Evolutionary conservation across 2,329 filamentous ascomycete genomes (phyloP).

Genomic region (Cladophialophora yegresii): DNA sequence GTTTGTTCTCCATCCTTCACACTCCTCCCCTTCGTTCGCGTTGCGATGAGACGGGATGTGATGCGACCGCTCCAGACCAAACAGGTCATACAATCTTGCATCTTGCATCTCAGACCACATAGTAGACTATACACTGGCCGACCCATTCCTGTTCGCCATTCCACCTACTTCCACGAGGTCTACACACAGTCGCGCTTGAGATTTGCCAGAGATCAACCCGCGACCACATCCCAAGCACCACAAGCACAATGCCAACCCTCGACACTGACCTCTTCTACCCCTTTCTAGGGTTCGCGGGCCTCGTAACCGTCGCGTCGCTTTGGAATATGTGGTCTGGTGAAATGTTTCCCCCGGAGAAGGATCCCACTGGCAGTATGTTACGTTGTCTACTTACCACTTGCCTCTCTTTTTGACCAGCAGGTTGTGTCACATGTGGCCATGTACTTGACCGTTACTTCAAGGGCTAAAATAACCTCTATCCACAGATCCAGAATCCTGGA

Average conservation of each 20-base stretch:
- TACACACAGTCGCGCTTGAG: too few relatives aligned
- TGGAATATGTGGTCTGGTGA: constrained; percentile 86
- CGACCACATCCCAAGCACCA: not conserved
- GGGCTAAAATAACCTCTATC: not conserved
- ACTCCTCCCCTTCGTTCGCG: not conserved
- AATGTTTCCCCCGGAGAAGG: constrained; percentile 72
- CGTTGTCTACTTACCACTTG: not conserved
- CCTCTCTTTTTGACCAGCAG: not conserved
- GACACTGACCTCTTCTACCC: constrained; percentile 12
- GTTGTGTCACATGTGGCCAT: not conserved
- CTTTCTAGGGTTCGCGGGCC: constrained; percentile 70
- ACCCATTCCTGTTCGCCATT: too few relatives aligned
- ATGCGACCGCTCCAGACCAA: not conserved
- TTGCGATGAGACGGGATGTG: not conserved
- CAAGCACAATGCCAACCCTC: not conserved
- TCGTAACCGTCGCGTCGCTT: constrained; percentile 76
- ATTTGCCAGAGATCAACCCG: not conserved
- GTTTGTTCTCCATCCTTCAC: constrained; percentile 49
- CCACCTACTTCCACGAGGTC: not conserved
- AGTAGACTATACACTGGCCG: too few relatives aligned
- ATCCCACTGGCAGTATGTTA: constrained; percentile 72
- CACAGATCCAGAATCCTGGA: constrained; percentile 70
- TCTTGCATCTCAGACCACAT: too few relatives aligned
- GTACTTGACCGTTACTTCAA: not conserved
- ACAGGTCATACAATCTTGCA: not conserved